Evolutionary conservation across 768 basidiomycete species (phyloP).

Genomic region (Lentinula lateritia): DNA sequence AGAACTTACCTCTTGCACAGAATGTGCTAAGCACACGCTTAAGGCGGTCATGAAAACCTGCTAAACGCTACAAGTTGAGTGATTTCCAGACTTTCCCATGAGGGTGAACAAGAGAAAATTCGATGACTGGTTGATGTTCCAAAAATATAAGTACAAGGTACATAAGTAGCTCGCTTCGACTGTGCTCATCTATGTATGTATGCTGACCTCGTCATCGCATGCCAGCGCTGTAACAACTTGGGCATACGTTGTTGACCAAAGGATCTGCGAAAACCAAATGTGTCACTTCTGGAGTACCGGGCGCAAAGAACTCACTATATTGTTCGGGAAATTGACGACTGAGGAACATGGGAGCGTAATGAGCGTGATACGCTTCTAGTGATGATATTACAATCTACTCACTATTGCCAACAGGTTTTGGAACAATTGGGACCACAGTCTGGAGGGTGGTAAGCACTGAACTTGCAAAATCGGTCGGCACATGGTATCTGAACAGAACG

Average conservation of each 20-base stretch:
- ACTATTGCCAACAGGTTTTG: conserved; percentile 76
- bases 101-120: background rate
- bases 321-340: conserved; percentile 71
- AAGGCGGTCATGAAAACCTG: background rate
- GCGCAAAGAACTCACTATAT: conserved; percentile 44
- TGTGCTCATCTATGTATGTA: background rate
- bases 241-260: conserved; percentile 29
- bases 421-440: conserved; percentile 57
- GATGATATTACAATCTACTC: conserved; percentile 21
- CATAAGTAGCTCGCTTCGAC: background rate
- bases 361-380: background rate
- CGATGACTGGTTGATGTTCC: background rate
- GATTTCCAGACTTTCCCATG: background rate
- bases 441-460: conserved; percentile 57
- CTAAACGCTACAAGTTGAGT: background rate
- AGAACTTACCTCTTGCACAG: background rate
- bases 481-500: conserved; percentile 51
- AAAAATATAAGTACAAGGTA: background rate
- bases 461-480: conserved; percentile 61
- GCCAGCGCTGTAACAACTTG: conserved; percentile 15
- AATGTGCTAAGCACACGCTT: background rate
- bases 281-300: conserved; percentile 8
- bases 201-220: background rate
- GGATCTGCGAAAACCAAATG: conserved; percentile 20
- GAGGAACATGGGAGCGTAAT: background rate